phyloP scores from a whole-genome alignment of 2,329 filamentous ascomycete species.

The Aureobasidium sp. region DNA sequence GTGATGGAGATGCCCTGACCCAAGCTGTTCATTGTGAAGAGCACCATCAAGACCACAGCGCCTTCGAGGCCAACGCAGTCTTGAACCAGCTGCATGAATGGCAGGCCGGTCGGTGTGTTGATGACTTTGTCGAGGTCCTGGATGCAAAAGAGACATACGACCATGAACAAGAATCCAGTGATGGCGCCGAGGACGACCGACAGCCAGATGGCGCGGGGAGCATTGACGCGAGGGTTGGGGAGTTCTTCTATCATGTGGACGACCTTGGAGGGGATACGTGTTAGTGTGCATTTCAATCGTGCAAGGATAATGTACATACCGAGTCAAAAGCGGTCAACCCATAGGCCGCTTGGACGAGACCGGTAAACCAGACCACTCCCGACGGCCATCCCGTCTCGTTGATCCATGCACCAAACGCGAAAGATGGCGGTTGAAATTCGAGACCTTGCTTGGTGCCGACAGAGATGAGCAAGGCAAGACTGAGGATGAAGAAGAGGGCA shows the following conservation, averaged over 20 bases:
- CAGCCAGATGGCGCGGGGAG: conserved; percentile 47
- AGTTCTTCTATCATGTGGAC: conserved; percentile 55
- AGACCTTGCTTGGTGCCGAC: conserved; percentile 42
- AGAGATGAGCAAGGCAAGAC: conserved; percentile 45
- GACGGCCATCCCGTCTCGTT: conserved; percentile 48
- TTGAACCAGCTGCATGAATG: conserved; percentile 54
- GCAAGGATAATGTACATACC: not conserved
- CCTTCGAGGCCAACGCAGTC: conserved; percentile 43
- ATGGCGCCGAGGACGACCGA: conserved; percentile 39
- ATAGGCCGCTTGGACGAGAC: conserved; percentile 51
- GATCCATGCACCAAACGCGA: conserved; percentile 49
- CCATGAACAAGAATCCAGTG: conserved; percentile 51
- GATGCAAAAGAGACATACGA: conserved; percentile 50
- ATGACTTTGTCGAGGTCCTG: conserved; percentile 42
- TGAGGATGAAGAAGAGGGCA: conserved; percentile 47
- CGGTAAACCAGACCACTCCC: conserved; percentile 53
- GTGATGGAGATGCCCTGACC: conserved; percentile 49
- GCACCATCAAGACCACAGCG: conserved; percentile 40
- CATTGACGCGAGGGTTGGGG: conserved; percentile 45
- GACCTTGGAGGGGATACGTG: conserved; percentile 26
- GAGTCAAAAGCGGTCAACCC: conserved; percentile 53
- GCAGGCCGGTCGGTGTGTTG: conserved; percentile 43
- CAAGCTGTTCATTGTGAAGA: conserved; percentile 52
- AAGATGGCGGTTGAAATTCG: conserved; percentile 43
- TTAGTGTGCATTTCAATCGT: not conserved